Evolutionary conservation across 2,329 filamentous ascomycete species (phyloP).

Genomic region (Cyanodermella asteris): DNA sequence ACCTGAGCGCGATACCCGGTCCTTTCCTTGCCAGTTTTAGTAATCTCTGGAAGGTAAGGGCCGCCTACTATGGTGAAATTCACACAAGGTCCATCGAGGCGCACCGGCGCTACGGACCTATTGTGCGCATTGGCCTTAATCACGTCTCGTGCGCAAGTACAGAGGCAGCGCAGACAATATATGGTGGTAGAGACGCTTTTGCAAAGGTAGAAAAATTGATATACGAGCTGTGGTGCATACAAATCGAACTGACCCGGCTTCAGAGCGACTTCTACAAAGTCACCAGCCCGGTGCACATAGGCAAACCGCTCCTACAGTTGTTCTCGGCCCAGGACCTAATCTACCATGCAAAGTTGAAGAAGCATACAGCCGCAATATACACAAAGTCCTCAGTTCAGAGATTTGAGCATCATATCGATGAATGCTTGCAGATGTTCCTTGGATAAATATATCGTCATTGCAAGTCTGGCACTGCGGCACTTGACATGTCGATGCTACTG

Average conservation of each 20-base stretch:
- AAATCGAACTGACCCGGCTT: not conserved
- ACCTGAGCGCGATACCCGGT: too few relatives aligned
- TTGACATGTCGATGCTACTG: slow-evolving; percentile 1
- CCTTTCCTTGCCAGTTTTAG: too few relatives aligned
- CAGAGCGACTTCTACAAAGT: not conserved
- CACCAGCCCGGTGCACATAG: not conserved
- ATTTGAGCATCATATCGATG: not conserved
- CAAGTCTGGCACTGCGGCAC: not conserved
- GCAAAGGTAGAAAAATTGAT: too few relatives aligned
- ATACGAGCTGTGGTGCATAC: not conserved
- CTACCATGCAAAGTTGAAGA: not conserved
- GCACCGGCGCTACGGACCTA: too few relatives aligned
- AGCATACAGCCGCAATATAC: not conserved
- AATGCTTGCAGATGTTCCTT: slow-evolving; percentile 1
- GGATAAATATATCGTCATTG: not conserved
- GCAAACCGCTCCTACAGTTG: not conserved
- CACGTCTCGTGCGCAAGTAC: too few relatives aligned
- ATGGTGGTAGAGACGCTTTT: not conserved
- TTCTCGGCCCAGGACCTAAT: not conserved
- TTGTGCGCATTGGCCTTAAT: too few relatives aligned
- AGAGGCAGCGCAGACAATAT: slow-evolving; percentile 1
- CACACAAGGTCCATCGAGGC: too few relatives aligned
- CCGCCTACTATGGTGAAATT: too few relatives aligned
- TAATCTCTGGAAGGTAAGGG: too few relatives aligned
- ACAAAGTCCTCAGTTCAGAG: slow-evolving; percentile 1